Conservation (phyloP, 2,329 filamentous ascomycete species). For the Alternaria arbusti region DNA sequence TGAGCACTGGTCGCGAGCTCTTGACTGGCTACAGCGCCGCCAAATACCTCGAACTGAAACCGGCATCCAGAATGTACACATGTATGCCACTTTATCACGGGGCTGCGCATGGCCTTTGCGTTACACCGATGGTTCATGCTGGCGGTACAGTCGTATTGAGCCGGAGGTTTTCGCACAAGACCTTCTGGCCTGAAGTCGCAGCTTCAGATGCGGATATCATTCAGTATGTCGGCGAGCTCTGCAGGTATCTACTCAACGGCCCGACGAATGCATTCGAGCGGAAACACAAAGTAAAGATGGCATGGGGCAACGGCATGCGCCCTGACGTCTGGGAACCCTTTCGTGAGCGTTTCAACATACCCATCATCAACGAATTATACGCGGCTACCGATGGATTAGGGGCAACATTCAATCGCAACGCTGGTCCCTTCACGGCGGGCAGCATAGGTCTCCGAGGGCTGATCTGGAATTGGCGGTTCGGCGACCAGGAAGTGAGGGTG, state of each 20-base stretch:
- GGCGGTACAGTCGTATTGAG: conserved; percentile 41
- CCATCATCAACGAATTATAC: conserved; percentile 49
- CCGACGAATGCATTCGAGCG: conserved; percentile 41
- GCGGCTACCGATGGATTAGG: conserved; percentile 49
- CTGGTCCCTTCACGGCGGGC: conserved; percentile 41
- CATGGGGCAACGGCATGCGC: conserved; percentile 52
- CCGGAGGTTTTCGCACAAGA: conserved; percentile 44
- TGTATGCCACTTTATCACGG: conserved; percentile 50
- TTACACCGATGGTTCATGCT: conserved; percentile 37
- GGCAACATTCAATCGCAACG: conserved; percentile 40
- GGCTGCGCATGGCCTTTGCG: conserved; percentile 41
- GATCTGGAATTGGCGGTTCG: conserved; percentile 43
- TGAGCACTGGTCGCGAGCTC: conserved; percentile 39
- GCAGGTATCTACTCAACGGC: conserved; percentile 45
- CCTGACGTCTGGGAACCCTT: conserved; percentile 52
- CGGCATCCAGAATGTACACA: conserved; percentile 41
- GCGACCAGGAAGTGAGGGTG: conserved; percentile 39
- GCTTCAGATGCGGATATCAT: conserved; percentile 38
- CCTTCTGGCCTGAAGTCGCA: conserved; percentile 48
- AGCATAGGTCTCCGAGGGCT: conserved; percentile 44
- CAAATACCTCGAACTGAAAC: conserved; percentile 37
- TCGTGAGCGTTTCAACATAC: conserved; percentile 48
- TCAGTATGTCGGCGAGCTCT: conserved; percentile 49
- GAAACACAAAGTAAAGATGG: conserved; percentile 41
- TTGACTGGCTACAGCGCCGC: conserved; percentile 27